These are phyloP conservation scores for Gaeumannomyces tritici DNA, from an alignment of 2,329 filamentous ascomycete genomes.

Conservation along the genomic window DNA sequence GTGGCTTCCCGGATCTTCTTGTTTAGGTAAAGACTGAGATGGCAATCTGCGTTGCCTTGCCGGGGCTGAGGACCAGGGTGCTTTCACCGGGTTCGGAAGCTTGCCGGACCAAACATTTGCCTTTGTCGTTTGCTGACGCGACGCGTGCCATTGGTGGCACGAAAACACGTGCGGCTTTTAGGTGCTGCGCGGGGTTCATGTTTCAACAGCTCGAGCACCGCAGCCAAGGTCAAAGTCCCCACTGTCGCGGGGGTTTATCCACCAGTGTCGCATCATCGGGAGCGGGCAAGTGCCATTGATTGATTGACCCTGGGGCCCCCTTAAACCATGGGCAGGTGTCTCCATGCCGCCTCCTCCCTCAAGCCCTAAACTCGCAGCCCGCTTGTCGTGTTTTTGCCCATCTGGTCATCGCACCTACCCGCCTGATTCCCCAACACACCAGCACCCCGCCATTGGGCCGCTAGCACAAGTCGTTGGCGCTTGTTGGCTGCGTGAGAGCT, in stretches of 20 bases:
- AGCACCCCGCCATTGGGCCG: neutral
- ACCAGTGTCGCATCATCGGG: too few species aligned
- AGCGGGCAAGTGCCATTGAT: too few species aligned
- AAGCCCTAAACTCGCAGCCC: too few species aligned
- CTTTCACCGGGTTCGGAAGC: neutral
- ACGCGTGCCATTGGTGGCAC: neutral
- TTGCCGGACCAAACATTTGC: neutral
- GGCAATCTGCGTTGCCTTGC: too few species aligned
- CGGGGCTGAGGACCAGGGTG: too few species aligned
- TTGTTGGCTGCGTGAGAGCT: neutral
- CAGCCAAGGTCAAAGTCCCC: too few species aligned
- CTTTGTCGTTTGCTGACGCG: neutral
- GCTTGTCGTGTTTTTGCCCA: too few species aligned
- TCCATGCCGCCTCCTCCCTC: too few species aligned
- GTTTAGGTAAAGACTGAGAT: neutral
- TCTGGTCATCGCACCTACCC: neutral
- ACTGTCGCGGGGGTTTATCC: too few species aligned
- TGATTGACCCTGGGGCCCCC: too few species aligned
- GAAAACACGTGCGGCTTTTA: neutral
- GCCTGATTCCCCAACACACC: neutral
- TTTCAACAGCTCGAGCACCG: too few species aligned
- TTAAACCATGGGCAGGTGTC: too few species aligned
- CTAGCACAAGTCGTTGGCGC: neutral
- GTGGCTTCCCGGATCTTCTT: neutral
- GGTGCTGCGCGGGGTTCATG: neutral